A percentile compares a stretch with the other conserved stretches of the same genome.
Evolutionary conservation across 2,329 filamentous ascomycete genomes (phyloP).

Genomic region (Paecilomyces dactylethromorphus): DNA sequence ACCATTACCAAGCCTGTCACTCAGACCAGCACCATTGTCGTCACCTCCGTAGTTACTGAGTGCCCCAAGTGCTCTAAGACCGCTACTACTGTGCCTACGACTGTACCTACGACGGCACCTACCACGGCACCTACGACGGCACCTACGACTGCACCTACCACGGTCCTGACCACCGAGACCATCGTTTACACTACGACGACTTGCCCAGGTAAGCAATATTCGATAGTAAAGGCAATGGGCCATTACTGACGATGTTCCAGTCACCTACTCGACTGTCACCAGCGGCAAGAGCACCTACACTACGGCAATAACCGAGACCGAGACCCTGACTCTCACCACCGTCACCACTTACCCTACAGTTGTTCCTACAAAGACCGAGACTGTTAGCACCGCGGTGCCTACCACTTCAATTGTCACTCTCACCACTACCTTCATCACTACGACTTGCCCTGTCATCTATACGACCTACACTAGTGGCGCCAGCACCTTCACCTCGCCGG

Average conservation of each 20-base stretch:
- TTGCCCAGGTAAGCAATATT: background rate
- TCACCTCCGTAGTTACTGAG: conserved; percentile 4
- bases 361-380: too few species aligned
- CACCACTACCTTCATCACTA: background rate
- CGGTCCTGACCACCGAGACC: background rate
- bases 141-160: background rate
- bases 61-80: background rate
- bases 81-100: too few species aligned
- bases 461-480: background rate
- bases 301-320: background rate
- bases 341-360: background rate
- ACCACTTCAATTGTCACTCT: background rate
- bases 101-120: background rate
- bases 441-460: background rate
- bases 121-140: conserved; percentile 1
- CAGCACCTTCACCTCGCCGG: background rate
- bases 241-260: background rate
- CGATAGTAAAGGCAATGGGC: background rate
- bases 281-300: background rate
- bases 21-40: conserved; percentile 6
- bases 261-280: background rate
- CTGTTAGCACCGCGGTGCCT: background rate
- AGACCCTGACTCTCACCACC: background rate
- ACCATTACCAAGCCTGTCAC: conserved; percentile 5
- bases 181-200: background rate